phyloP scores from a whole-genome alignment of 306 rosid genomes.

The Prunus kanzakura region DNA sequence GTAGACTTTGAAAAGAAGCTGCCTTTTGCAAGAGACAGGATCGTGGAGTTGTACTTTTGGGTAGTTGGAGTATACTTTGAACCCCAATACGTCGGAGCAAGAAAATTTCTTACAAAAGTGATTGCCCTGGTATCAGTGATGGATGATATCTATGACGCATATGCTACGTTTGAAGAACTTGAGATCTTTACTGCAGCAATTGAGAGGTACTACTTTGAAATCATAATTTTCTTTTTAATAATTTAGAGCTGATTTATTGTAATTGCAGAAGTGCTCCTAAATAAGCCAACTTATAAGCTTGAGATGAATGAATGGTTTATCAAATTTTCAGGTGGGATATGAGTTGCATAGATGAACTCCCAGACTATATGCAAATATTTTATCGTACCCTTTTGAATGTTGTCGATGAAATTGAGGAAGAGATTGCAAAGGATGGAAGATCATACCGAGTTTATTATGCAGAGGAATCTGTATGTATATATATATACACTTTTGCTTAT shows the following conservation, averaged over 20 bases:
- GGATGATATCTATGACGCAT: slow-evolving; percentile 46
- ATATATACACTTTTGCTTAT: background rate
- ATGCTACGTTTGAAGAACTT: slow-evolving; percentile 44
- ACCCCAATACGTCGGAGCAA: slow-evolving; percentile 22
- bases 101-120: slow-evolving; percentile 26
- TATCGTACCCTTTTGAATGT: slow-evolving; percentile 10
- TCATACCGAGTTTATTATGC: slow-evolving; percentile 7
- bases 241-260: background rate
- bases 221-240: too few relatives aligned
- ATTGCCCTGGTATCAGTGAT: slow-evolving; percentile 25
- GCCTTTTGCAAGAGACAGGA: slow-evolving; percentile 43
- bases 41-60: slow-evolving; percentile 57
- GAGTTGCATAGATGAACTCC: slow-evolving; percentile 8
- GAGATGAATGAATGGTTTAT: background rate
- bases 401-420: slow-evolving; percentile 22
- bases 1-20: slow-evolving; percentile 25
- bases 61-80: slow-evolving; percentile 31
- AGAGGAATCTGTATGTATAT: slow-evolving; percentile 12
- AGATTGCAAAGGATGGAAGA: slow-evolving; percentile 17
- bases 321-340: slow-evolving; percentile 22
- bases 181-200: slow-evolving; percentile 35
- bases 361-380: slow-evolving; percentile 17
- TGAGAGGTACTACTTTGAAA: slow-evolving; percentile 26
- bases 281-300: too few relatives aligned
- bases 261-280: background rate